phyloP scores from a whole-genome alignment of 768 basidiomycete genomes.

The Suillus hirtellus region DNA sequence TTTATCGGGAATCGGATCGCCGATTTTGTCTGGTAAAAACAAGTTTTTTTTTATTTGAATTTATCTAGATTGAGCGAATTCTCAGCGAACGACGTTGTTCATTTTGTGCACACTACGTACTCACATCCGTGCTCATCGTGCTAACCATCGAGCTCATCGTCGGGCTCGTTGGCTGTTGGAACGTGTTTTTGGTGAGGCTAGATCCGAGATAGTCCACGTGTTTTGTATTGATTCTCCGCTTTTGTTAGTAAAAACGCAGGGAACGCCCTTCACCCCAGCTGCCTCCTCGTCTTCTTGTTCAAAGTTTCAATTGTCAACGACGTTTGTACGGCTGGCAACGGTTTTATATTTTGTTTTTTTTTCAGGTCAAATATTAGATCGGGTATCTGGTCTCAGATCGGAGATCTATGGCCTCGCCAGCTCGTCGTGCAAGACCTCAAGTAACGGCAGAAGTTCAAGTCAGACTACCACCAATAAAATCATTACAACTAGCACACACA shows the following conservation, averaged over 20 bases:
- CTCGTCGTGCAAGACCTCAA: slow-evolving; percentile 2
- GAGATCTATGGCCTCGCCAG: slow-evolving; percentile 35
- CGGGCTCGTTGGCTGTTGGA: not conserved
- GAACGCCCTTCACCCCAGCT: slow-evolving; percentile 7
- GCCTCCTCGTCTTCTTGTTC: slow-evolving; percentile 3
- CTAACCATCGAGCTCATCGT: not conserved
- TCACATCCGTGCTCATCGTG: not conserved
- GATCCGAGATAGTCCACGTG: slow-evolving; percentile 7
- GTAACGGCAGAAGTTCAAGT: not conserved
- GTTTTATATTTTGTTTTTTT: not conserved
- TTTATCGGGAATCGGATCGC: not conserved
- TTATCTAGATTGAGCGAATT: no score
- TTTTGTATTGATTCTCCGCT: slow-evolving; percentile 7
- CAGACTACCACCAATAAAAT: slow-evolving; percentile 18
- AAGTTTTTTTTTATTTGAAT: not conserved
- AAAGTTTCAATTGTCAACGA: not conserved
- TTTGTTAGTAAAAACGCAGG: slow-evolving; percentile 6
- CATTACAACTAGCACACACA: slow-evolving; percentile 19
- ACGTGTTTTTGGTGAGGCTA: slow-evolving; percentile 5
- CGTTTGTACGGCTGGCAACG: not conserved
- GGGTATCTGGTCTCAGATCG: slow-evolving; percentile 20
- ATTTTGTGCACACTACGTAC: no score
- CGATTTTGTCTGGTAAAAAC: not conserved
- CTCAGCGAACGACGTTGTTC: no score
- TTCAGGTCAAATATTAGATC: not conserved